Evolutionary conservation across 257 asterid species (phyloP).

Genomic region (Solanum gracilifrons): DNA sequence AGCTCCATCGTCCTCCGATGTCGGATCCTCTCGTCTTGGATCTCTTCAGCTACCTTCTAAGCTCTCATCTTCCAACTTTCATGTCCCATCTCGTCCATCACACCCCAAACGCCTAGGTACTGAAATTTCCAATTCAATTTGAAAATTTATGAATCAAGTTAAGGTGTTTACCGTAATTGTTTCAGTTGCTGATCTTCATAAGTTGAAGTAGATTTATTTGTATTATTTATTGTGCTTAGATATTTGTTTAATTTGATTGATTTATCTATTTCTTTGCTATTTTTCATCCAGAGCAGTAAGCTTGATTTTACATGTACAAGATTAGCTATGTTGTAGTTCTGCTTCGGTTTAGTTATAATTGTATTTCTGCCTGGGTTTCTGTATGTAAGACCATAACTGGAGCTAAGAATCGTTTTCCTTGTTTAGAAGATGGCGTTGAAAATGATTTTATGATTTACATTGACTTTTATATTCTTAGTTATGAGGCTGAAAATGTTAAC

Average conservation of each 20-base stretch:
- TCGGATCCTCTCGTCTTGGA: conserved; percentile 41
- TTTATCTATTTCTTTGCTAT: neutral
- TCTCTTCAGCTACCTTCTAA: conserved; percentile 36
- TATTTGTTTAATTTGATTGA: neutral
- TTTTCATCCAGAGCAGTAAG: neutral
- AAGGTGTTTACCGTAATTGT: neutral
- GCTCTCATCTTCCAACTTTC: conserved; percentile 30
- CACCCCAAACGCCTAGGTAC: conserved; percentile 57
- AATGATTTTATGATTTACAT: neutral
- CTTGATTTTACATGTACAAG: neutral
- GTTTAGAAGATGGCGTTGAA: neutral
- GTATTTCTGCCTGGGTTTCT: neutral
- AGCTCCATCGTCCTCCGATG: conserved; percentile 31
- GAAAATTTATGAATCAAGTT: neutral
- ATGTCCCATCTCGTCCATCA: conserved; percentile 41
- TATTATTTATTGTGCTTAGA: neutral
- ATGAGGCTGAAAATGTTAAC: neutral
- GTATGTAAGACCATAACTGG: neutral
- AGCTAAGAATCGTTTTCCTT: neutral
- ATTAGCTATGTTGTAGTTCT: neutral
- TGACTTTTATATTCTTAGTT: neutral
- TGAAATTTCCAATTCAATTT: neutral
- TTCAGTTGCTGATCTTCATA: neutral
- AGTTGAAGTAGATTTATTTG: neutral
- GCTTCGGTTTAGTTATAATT: neutral